Conservation (phyloP, 2,329 filamentous ascomycete species). For the Zarea fungicola region DNA sequence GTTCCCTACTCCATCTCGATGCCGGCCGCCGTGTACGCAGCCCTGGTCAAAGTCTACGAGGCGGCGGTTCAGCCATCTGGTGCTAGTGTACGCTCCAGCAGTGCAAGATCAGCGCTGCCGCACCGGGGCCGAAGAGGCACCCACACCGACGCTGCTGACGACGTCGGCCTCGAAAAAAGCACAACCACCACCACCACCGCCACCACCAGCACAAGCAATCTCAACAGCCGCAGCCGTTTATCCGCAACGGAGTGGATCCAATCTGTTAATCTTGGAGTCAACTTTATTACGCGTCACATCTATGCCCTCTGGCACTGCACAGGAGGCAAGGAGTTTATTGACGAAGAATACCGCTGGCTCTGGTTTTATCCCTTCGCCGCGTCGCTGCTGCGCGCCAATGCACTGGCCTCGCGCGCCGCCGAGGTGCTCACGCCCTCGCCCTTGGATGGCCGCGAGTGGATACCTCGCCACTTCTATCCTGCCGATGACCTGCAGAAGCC, state of each 20-base stretch:
- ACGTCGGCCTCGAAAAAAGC: neutral
- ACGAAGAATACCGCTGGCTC: slow-evolving; percentile 15
- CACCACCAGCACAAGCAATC: too few relatives aligned
- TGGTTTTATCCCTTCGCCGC: slow-evolving; percentile 19
- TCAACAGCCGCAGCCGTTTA: slow-evolving; percentile 5
- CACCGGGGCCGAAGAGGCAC: neutral
- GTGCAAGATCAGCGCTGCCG: neutral
- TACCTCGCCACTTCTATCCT: slow-evolving; percentile 6
- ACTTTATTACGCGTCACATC: slow-evolving; percentile 19
- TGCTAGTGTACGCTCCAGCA: neutral
- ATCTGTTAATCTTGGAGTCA: slow-evolving; percentile 27
- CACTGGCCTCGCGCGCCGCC: slow-evolving; percentile 7
- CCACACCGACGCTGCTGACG: neutral
- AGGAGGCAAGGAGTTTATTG: slow-evolving; percentile 19
- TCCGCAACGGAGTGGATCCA: slow-evolving; percentile 25
- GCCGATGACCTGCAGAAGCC: neutral
- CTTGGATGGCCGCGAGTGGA: slow-evolving; percentile 9
- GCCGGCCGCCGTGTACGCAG: slow-evolving; percentile 25
- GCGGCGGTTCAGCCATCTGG: slow-evolving; percentile 20
- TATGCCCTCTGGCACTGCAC: slow-evolving; percentile 23
- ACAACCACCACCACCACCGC: neutral
- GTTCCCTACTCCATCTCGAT: slow-evolving; percentile 26
- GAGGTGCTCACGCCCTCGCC: neutral
- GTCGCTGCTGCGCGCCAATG: slow-evolving; percentile 11
- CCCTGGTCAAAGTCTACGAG: slow-evolving; percentile 27